Evolutionary conservation across 805 yeast species (phyloP), one percentile per base, ranked within the genome.

Genomic region (Ogataea nitratoaversa): DNA sequence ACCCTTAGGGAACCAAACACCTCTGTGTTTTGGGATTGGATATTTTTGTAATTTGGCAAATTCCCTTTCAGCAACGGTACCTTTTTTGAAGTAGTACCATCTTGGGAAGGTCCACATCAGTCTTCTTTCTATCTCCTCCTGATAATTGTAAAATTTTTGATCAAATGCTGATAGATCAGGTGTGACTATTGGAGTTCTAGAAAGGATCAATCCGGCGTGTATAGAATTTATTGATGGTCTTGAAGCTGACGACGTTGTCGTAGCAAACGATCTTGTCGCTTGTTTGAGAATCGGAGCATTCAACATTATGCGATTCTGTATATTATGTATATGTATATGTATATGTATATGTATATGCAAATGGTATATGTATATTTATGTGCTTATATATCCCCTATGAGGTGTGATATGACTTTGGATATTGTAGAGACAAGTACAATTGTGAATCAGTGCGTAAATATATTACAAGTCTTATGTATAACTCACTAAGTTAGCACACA

Each of bases 41-140:
- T 82, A 81, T 43, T 71, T 76, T 59, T 91, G 95, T 23, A 82
- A 81, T 52, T 79, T 78, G 38, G 81, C 66, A 64, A 79, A 91
- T 52, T 77, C 78, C 59, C 88, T 85, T 60, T 88, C 96, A 3
- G 95, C 78, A 46, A 93, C 70, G 1, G 97, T 83, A 46, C 98
- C 98, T 53, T 77, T 82, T 57, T 84, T 86, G 68, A 82, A 93
- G 67, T 90, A 93, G 59, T 79, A 90, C 76, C 88, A 88, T 52
- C 83, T 80, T 5, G 99, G 98, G 63, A 93, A 93, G 0, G 98
- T 89, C 96, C 96, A 89, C 95, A 90, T 89, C 50, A 93, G 71
- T 54, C 98, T 76, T 57, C 81, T 81, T 70, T 89, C 90, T 40
- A 93, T 71, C 60, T 86, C 95, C 37, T 79, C 76, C 63, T 90